Base-by-base conservation (phyloP, 176 grass and related monocot species). In the Aechmea fasciata region DNA sequence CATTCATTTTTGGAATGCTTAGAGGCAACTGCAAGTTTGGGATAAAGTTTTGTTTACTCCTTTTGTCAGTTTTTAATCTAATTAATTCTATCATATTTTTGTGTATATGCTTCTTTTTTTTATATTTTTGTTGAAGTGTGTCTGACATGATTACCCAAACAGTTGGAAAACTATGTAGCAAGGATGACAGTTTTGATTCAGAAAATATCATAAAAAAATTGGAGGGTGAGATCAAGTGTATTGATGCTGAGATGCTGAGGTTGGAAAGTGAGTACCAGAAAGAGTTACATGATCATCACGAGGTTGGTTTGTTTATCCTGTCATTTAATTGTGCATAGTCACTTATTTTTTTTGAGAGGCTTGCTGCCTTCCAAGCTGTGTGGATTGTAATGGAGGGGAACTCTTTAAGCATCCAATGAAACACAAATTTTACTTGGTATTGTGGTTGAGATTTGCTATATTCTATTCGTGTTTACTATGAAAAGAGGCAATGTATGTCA, bases 261-360 rank as follows among this genome's bases (percentile, higher is more conserved):
- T 47, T 96, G 70, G 82, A 96, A 64, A 67, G 13, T 71, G 91
- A 83, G 51, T 96, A 87, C 20, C 53, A 85, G 55, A 90, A 85
- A 3, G 78, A 83, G 48, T 57, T 83, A 59, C 76, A 80, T 64
- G 33, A 68, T 26, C 68, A 71, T 83, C 70, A 82, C 25, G 50
- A 85, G 68, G 87, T 96, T 11, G 1, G 50, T 41, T 61, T 68
- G 11, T 77, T 14, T 19, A 41, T 70, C 51, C 12, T 13, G 15
- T 61, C 55, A 61, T 18, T 6, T 41, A 41, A 41, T 41, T 41
- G 33, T 41, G 33, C 33, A 41, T 41, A 41, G 33, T 41, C 33
- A 41, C 33, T 41, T 41, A 41, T 41, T 7, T 41, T 41, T 41
- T 41, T 41, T 41, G 33, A 41, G 33, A 41, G 33, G 33, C 33